A percentile compares a stretch with the other conserved stretches of the same genome.
Evolutionary conservation across 2,329 filamentous ascomycete species (phyloP).

Genomic region (Colletotrichum nymphaeae): DNA sequence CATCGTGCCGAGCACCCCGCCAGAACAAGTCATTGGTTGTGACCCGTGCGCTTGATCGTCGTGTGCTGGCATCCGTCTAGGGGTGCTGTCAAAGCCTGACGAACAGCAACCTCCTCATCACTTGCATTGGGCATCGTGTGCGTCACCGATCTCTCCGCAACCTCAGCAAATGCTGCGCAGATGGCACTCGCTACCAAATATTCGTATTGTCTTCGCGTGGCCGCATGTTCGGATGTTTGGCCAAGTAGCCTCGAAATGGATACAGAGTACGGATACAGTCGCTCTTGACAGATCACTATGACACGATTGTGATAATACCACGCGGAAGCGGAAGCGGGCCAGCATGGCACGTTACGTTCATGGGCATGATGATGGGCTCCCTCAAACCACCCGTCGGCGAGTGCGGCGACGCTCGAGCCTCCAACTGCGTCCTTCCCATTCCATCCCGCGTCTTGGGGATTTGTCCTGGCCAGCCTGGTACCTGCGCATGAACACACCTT

Average conservation of each 20-base stretch:
- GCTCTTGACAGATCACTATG: constrained; percentile 2
- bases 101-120: constrained; percentile 6
- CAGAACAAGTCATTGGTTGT: constrained; percentile 28
- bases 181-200: constrained; percentile 10
- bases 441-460: constrained; percentile 1
- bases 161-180: background rate
- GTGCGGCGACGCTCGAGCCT: constrained; percentile 27
- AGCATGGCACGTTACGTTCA: constrained; percentile 1
- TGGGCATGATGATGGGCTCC: constrained; percentile 17
- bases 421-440: background rate
- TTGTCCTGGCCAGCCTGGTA: constrained; percentile 1
- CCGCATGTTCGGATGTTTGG: background rate
- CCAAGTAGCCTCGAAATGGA: background rate
- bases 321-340: background rate
- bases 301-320: constrained; percentile 1
- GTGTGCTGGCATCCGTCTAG: constrained; percentile 26
- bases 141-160: constrained; percentile 5
- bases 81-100: constrained; percentile 31
- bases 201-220: background rate
- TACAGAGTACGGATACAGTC: background rate
- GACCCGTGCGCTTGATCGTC: constrained; percentile 31
- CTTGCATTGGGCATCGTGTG: constrained; percentile 21
- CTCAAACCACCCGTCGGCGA: constrained; percentile 22
- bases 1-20: constrained; percentile 25
- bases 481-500: constrained; percentile 23